Evolutionary conservation across 345 rosid genomes (phyloP), one percentile per base, ranked within the genome.

Genomic region (Brassica carinata): DNA sequence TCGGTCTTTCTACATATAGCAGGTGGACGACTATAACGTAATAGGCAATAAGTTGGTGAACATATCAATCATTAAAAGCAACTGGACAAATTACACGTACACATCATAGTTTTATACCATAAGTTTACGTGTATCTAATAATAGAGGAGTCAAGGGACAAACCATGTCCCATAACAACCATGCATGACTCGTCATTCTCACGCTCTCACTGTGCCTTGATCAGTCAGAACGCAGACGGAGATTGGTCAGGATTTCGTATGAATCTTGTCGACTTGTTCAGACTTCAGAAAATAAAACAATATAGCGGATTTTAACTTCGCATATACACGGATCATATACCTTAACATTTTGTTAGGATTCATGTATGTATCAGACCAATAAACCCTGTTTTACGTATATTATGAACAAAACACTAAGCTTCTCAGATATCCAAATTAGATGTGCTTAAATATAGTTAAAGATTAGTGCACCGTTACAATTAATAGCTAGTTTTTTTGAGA

Each of bases 171-270:
- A 67, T 73, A 72, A 74, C 69, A 73, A 61, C 82, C 61, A 74
- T 79, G 70, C 83, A 75, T 58, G 77, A 80, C 18, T 80, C 61
- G 76, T 75, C 79, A 19, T 68, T 68, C 83, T 79, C 79, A 61
- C 48, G 36, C 57, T 33, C 73, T 72, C 82, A 29, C 57, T 6
- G 58, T 53, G 71, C 30, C 51, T 69, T 61, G 14, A 61, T 45
- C 26, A 26, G 13, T 69, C 34, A 2, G 3, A 69, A 43, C 19
- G 33, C 23, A 29, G 57, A 48, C 57, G 57, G 66, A 7, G 67
- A 36, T 2, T 23, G 18, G 58, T 67, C 14, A 40, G 59, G 73
- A 58, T 68, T 40, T 57, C 14, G 27, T 34, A 8, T 4, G 3
- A 8, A 34, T 66, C 51, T 66, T 18, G n/a, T 36, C 70, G 70